Evolutionary conservation across 2,329 filamentous ascomycete species (phyloP), one percentile per base, ranked within the genome.

Genomic region (Xylariaceae sp.): DNA sequence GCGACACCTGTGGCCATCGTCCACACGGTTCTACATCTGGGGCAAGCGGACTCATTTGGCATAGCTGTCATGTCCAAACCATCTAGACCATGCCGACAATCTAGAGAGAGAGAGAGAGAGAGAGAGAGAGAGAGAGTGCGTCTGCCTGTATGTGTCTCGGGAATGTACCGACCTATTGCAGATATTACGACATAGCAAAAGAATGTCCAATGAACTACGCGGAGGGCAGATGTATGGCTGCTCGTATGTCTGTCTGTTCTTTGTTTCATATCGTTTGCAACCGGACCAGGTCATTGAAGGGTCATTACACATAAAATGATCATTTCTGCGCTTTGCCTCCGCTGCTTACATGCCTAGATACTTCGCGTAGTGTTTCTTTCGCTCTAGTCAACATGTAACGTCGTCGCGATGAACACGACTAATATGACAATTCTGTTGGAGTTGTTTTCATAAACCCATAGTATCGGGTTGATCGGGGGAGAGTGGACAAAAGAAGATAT

Each of bases 181-280:
- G 48, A 48, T 53, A 55, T 55, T 53, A 55, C 53, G 46, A 51
- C 49, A 57, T 53, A 51, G 32, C 9, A 44, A 9, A 49, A 41
- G 7, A 26, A 27, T 35, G 31, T 32, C 55, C 39, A 53, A 53
- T 51, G 44, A 31, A 37, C 26, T 39, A 46, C 34, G 30, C 29
- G 19, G 27, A 54, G 37, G 42, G 37, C 42, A 41, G n/a, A 37
- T 46, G 27, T n/a, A 50, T 49, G 50, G 56, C 6, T 51, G 31
- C 19, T 53, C 39, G 32, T 30, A 29, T 19, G 26, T n/a, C 26
- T 19, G 19, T 19, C 29, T 50, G 32, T 48, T 53, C 51, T 54
- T 54, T 60, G 58, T 60, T 52, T 59, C 56, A 52, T 56, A 47
- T 56, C 54, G 58, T 60, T 60, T 60, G 56, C 42, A 51, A 47